Evolutionary conservation across 371 early-diverging fungal species (phyloP).

Genomic region (Syncephalastrum sp.): DNA sequence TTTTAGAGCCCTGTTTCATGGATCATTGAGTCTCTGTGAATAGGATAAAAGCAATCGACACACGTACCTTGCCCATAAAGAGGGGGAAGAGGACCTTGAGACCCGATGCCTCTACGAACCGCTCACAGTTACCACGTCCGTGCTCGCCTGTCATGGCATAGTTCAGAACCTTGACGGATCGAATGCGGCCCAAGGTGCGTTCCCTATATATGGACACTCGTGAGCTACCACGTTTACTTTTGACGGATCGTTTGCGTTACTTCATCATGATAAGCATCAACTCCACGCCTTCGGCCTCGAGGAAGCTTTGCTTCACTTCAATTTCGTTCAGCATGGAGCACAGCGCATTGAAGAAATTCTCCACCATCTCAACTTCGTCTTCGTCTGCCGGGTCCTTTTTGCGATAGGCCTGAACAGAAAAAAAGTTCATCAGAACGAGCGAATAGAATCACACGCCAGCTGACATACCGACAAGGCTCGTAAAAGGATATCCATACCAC

Average conservation of each 20-base stretch:
- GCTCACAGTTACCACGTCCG: constrained; percentile 51
- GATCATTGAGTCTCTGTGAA: neutral
- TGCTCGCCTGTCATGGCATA: constrained; percentile 71
- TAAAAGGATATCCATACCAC: constrained; percentile 75
- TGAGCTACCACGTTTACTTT: neutral
- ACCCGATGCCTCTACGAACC: constrained; percentile 80
- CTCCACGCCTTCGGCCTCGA: constrained; percentile 87
- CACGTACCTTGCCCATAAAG: constrained; percentile 69
- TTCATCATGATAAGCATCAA: constrained; percentile 88
- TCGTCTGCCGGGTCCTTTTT: constrained; percentile 79
- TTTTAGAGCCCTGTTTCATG: constrained; percentile 59
- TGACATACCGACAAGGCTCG: constrained; percentile 57
- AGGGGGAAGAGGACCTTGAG: constrained; percentile 78
- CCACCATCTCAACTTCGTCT: constrained; percentile 88
- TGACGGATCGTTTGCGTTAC: constrained; percentile 32
- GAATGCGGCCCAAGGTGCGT: constrained; percentile 73
- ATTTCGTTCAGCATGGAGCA: constrained; percentile 63
- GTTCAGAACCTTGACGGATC: constrained; percentile 86
- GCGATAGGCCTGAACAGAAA: constrained; percentile 50
- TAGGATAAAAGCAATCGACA: neutral
- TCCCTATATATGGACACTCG: constrained; percentile 56
- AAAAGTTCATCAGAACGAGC: neutral
- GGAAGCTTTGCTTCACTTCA: constrained; percentile 68
- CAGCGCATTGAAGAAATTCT: constrained; percentile 83
- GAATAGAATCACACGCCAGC: neutral